These are phyloP conservation scores for Acephala macrosclerotiorum DNA, from an alignment of 2,329 filamentous ascomycete species.

Conservation along the genomic window DNA sequence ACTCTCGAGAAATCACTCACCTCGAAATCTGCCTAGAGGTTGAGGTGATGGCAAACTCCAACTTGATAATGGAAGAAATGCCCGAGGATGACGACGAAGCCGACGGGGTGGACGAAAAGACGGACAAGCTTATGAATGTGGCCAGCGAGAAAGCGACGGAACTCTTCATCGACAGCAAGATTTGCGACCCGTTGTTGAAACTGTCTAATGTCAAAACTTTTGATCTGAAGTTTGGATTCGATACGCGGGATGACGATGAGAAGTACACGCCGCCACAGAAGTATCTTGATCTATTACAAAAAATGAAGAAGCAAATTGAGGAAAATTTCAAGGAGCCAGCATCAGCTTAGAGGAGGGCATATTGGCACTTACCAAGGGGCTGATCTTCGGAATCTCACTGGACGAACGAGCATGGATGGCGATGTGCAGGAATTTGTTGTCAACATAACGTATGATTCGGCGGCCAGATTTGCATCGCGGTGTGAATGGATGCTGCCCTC, in stretches of 20 bases:
- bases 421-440: background rate
- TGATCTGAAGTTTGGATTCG: constrained; percentile 15
- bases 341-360: background rate
- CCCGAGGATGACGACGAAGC: constrained; percentile 14
- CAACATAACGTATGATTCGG: background rate
- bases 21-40: constrained; percentile 28
- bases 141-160: constrained; percentile 28
- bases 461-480: background rate
- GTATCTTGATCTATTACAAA: constrained; percentile 21
- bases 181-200: constrained; percentile 20
- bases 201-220: constrained; percentile 27
- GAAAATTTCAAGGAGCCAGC: constrained; percentile 13
- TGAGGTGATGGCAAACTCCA: constrained; percentile 25
- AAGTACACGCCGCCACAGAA: constrained; percentile 23
- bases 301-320: constrained; percentile 28
- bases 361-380: too few species aligned
- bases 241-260: constrained; percentile 15
- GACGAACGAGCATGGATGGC: background rate
- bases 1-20: constrained; percentile 17
- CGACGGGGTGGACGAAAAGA: constrained; percentile 13
- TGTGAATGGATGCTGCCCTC: too few species aligned
- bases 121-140: constrained; percentile 23
- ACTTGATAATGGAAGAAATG: constrained; percentile 18
- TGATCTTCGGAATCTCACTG: too few species aligned
- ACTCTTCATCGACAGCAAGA: constrained; percentile 28